A percentile compares a stretch with the other conserved stretches of the same genome.
Conservation (phyloP, 306 rosid species). For the Corylus americana region DNA sequence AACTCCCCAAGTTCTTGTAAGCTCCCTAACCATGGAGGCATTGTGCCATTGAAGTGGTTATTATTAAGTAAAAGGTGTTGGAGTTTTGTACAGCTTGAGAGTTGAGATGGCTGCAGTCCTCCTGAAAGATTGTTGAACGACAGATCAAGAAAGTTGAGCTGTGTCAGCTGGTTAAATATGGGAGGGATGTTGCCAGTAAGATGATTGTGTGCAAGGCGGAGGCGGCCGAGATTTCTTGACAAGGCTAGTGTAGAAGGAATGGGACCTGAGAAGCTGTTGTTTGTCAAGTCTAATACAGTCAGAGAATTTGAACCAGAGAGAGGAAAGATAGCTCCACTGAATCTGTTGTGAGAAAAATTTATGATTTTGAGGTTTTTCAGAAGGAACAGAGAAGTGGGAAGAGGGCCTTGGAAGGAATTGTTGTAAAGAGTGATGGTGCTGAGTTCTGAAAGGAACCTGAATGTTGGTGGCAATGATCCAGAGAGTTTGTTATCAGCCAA, state of each 20-base stretch:
- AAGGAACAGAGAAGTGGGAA: slow-evolving; percentile 61
- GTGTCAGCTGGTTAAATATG: slow-evolving; percentile 53
- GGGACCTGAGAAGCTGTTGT: slow-evolving; percentile 89
- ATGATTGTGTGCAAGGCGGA: slow-evolving; percentile 74
- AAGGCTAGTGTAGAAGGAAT: slow-evolving; percentile 62
- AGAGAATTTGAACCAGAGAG: slow-evolving; percentile 67
- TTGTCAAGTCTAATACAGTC: slow-evolving; percentile 76
- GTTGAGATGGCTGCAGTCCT: slow-evolving; percentile 42
- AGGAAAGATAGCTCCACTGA: slow-evolving; percentile 73
- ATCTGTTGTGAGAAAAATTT: slow-evolving; percentile 79
- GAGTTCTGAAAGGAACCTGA: slow-evolving; percentile 73
- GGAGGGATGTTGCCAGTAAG: slow-evolving; percentile 66
- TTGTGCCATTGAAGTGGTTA: slow-evolving; percentile 55
- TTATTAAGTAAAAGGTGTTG: slow-evolving; percentile 71
- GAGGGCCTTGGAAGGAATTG: slow-evolving; percentile 91
- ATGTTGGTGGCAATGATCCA: slow-evolving; percentile 84
- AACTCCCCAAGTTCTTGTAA: slow-evolving; percentile 80
- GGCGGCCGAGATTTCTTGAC: slow-evolving; percentile 67
- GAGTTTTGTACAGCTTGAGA: slow-evolving; percentile 59
- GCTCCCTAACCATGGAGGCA: slow-evolving; percentile 69
- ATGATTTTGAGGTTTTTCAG: slow-evolving; percentile 80
- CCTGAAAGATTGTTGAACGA: slow-evolving; percentile 75
- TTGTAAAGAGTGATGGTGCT: slow-evolving; percentile 80
- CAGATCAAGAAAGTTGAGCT: slow-evolving; percentile 81
- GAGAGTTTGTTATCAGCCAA: slow-evolving; percentile 88